Evolutionary conservation across 2,329 filamentous ascomycete species (phyloP), one percentile per base, ranked within the genome.

Genomic region (Escovopsis sp.): DNA sequence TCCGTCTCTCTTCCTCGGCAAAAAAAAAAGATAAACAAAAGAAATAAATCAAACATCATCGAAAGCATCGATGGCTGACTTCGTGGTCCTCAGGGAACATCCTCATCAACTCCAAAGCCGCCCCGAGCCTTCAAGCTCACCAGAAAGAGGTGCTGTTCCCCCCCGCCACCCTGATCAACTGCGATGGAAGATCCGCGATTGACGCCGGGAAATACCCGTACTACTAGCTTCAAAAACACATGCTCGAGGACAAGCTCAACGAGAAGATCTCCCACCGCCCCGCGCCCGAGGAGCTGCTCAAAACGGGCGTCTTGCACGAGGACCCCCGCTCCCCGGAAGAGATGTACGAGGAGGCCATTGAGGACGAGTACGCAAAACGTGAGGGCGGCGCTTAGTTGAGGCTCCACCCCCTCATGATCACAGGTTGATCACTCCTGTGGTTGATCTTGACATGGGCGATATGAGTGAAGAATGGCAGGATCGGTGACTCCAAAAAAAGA

Each of bases 221-320:
- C 15, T 15, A 15, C 15, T 40, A 74, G 67, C 77, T 95, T 36
- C 77, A 87, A 62, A 86, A 80, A 59, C 81, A 86, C 61, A 94
- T 95, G 87, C 76, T 82, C 12, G 82, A 79, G 46, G 85, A 94
- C 60, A 82, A 73, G 43, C 71, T 95, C 48, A 91, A 94, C 61
- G 86, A 93, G 56, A 88, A 88, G 61, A 77, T 95, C 48, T 75
- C 82, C 55, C 73, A 81, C 53, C 74, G 88, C 18, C 88, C 88
- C 2, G 70, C 75, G 33, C 82, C 84, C 10, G 84, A 87, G 50
- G 72, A 82, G 40, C 67, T 94, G 48, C 70, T 94, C 45, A 78
- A 82, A 55, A 78, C 83, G 51, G 87, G 87, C 5, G 85, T 95
- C 43, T 65, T 95, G 49, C 77, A 75, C 45, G 75, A 81, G 50